Evolutionary conservation across 495 filamentous ascomycete species (phyloP).

Genomic region (Apodospora peruviana): DNA sequence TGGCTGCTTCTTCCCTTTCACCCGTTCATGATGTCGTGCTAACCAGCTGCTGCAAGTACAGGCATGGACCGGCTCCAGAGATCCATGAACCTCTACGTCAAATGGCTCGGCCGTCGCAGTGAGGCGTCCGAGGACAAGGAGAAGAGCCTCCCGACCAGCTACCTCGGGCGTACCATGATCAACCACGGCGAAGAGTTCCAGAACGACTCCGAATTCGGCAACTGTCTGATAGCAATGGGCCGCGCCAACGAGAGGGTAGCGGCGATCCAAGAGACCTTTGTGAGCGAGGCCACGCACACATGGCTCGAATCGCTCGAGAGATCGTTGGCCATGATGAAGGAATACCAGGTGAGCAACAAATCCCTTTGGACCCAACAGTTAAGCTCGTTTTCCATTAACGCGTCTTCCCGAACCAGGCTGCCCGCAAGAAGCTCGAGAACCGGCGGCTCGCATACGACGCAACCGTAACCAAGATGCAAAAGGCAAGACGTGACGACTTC

Average conservation of each 20-base stretch:
- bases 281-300: constrained; percentile 71
- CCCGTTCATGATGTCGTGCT: neutral
- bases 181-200: constrained; percentile 93
- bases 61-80: constrained; percentile 89
- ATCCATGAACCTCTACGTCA: constrained; percentile 84
- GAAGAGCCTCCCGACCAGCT: constrained; percentile 73
- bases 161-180: constrained; percentile 84
- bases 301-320: constrained; percentile 92
- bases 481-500: constrained; percentile 89
- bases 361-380: neutral
- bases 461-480: constrained; percentile 85
- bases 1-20: neutral
- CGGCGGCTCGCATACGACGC: constrained; percentile 90
- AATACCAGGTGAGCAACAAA: constrained; percentile 64
- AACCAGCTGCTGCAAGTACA: constrained; percentile 27
- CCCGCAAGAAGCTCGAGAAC: constrained; percentile 91
- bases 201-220: constrained; percentile 84
- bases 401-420: constrained; percentile 47
- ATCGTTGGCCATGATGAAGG: constrained; percentile 91
- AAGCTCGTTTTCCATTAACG: constrained; percentile 9
- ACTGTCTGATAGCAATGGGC: constrained; percentile 76
- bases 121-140: constrained; percentile 77
- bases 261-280: constrained; percentile 79
- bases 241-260: constrained; percentile 84
- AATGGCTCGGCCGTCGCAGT: constrained; percentile 80